A percentile compares a stretch with the other conserved stretches of the same genome.
These are phyloP conservation scores for Massariosphaeria phaeospora DNA, from an alignment of 495 filamentous ascomycete genomes.

Conservation along the genomic window DNA sequence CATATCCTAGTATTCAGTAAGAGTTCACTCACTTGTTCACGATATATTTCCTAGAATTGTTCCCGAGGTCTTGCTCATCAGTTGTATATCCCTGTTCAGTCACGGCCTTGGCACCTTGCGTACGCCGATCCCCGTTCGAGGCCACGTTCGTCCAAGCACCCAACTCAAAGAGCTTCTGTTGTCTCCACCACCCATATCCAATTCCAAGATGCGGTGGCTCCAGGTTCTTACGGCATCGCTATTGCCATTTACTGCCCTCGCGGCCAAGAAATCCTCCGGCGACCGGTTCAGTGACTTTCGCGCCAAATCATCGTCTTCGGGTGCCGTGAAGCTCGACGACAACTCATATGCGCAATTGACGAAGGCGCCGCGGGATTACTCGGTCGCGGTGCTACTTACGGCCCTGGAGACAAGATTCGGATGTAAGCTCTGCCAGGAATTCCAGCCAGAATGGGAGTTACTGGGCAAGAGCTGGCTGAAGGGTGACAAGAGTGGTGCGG, in stretches of 20 bases:
- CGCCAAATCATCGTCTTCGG: slow-evolving; percentile 57
- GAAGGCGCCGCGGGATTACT: slow-evolving; percentile 73
- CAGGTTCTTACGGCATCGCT: slow-evolving; percentile 50
- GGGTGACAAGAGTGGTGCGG: slow-evolving; percentile 67
- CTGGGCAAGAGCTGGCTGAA: slow-evolving; percentile 81
- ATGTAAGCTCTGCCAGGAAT: slow-evolving; percentile 80
- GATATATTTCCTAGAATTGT: too few species aligned
- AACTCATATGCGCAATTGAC: slow-evolving; percentile 69
- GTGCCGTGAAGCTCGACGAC: slow-evolving; percentile 73
- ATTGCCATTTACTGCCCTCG: slow-evolving; percentile 51
- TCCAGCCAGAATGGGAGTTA: slow-evolving; percentile 92
- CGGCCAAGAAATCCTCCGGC: slow-evolving; percentile 52
- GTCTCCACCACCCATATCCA: not conserved
- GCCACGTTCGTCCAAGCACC: slow-evolving; percentile 7
- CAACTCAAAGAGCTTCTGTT: slow-evolving; percentile 15
- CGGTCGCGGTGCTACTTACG: slow-evolving; percentile 76
- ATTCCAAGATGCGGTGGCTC: slow-evolving; percentile 40
- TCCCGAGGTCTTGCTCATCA: too few species aligned
- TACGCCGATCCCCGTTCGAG: too few species aligned
- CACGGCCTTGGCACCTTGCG: too few species aligned
- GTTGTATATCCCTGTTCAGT: too few species aligned
- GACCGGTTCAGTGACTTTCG: slow-evolving; percentile 64
- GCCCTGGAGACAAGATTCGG: slow-evolving; percentile 80
- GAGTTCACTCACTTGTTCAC: too few species aligned
- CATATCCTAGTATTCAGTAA: too few species aligned